These are phyloP conservation scores for Aspergillus panamensis DNA, from an alignment of 495 filamentous ascomycete genomes.

Conservation along the genomic window DNA sequence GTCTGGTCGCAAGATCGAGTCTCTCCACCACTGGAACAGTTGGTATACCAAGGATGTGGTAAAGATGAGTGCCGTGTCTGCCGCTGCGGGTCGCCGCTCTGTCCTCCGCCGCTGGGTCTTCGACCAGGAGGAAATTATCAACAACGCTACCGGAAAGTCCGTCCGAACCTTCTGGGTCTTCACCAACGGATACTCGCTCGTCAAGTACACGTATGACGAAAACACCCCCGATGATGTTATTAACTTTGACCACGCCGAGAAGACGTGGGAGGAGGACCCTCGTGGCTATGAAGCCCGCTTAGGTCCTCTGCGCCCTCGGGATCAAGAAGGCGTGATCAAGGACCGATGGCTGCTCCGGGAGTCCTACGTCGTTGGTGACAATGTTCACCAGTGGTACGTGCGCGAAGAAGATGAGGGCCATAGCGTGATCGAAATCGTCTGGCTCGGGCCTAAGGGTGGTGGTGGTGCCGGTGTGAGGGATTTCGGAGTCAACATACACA, in stretches of 20 bases:
- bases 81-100: slow-evolving; percentile 57
- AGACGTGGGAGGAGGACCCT: slow-evolving; percentile 55
- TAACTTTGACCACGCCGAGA: slow-evolving; percentile 56
- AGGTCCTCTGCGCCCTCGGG: slow-evolving; percentile 47
- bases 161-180: slow-evolving; percentile 52
- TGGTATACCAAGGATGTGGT: slow-evolving; percentile 52
- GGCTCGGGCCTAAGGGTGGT: slow-evolving; percentile 47
- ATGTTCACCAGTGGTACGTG: slow-evolving; percentile 48
- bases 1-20: slow-evolving; percentile 52
- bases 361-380: slow-evolving; percentile 42
- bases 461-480: slow-evolving; percentile 40
- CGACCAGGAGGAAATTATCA: slow-evolving; percentile 46
- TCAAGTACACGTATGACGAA: slow-evolving; percentile 50
- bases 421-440: slow-evolving; percentile 49
- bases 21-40: slow-evolving; percentile 65
- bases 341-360: slow-evolving; percentile 46
- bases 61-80: slow-evolving; percentile 54
- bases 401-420: slow-evolving; percentile 46
- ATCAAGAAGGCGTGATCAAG: slow-evolving; percentile 42
- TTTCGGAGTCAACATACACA: slow-evolving; percentile 19
- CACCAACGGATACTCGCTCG: slow-evolving; percentile 61
- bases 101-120: slow-evolving; percentile 62
- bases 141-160: slow-evolving; percentile 37
- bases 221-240: slow-evolving; percentile 43
- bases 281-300: slow-evolving; percentile 51